A percentile compares a stretch with the other conserved stretches of the same genome.
Evolutionary conservation across 2,329 filamentous ascomycete species (phyloP).

Genomic region (Xylaria arbuscula): DNA sequence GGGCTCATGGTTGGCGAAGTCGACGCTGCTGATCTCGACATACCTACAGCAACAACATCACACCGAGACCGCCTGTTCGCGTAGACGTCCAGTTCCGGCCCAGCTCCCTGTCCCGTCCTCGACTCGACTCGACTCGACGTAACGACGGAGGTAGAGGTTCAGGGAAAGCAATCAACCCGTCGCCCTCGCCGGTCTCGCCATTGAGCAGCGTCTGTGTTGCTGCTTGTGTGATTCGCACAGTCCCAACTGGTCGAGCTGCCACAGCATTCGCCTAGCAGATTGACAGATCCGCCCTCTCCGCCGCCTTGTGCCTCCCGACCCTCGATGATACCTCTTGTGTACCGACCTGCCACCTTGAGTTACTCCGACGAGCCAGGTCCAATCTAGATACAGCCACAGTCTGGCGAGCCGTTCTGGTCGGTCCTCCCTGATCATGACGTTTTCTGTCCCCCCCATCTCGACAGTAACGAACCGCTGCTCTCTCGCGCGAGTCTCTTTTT

Average conservation of each 20-base stretch:
- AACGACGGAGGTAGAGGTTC: not conserved
- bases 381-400: conserved; percentile 15
- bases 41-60: not conserved
- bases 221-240: conserved; percentile 2
- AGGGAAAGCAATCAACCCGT: conserved; percentile 11
- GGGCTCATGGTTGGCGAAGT: not conserved
- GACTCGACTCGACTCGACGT: conserved; percentile 6
- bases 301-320: conserved; percentile 25
- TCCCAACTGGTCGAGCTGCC: conserved; percentile 16
- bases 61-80: conserved; percentile 23
- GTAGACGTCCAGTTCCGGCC: not conserved
- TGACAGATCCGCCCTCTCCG: conserved; percentile 10
- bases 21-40: conserved; percentile 9
- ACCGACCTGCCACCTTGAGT: conserved; percentile 28
- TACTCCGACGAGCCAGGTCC: conserved; percentile 26
- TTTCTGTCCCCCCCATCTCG: conserved; percentile 23
- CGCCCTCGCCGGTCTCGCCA: conserved; percentile 20
- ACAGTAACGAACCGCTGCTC: conserved; percentile 30
- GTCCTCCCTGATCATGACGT: conserved; percentile 32
- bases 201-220: conserved; percentile 11
- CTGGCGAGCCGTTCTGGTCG: conserved; percentile 12
- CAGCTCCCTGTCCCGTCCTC: conserved; percentile 5
- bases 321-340: conserved; percentile 30
- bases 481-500: conserved; percentile 18
- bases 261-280: conserved; percentile 14